phyloP scores from a whole-genome alignment of 2,329 filamentous ascomycete species.

The Trichophyton benhamiae region DNA sequence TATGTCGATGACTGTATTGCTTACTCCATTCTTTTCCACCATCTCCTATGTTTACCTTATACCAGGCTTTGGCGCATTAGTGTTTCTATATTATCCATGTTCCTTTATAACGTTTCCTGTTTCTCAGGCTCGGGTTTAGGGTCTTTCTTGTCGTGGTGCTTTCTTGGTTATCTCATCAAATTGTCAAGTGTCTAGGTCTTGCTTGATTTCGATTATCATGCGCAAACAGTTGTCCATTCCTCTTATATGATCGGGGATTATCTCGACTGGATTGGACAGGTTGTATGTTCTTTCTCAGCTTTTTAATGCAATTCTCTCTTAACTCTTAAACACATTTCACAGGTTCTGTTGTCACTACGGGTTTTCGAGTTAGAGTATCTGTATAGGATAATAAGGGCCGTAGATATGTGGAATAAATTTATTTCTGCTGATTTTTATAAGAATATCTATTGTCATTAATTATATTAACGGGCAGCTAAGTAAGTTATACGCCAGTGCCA shows the following conservation, averaged over 20 bases:
- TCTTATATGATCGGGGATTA: neutral
- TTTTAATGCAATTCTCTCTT: neutral
- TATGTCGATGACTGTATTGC: neutral
- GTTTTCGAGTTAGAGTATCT: neutral
- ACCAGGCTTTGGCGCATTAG: neutral
- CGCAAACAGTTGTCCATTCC: neutral
- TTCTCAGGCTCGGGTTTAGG: neutral
- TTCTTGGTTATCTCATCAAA: neutral
- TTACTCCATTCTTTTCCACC: neutral
- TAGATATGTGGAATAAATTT: too few species aligned
- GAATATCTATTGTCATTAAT: neutral
- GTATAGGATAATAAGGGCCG: too few species aligned
- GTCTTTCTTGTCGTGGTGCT: neutral
- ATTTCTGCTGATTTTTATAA: neutral
- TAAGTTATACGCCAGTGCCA: conserved; percentile 56
- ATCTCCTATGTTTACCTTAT: neutral
- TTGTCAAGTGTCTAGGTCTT: neutral
- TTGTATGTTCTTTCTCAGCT: neutral
- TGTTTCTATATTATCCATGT: neutral
- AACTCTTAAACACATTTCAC: neutral
- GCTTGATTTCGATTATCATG: neutral
- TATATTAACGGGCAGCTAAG: neutral
- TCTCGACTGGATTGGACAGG: neutral
- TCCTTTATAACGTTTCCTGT: neutral
- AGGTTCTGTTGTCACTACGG: neutral